Percentiles rank a stretch among this genome's conserved stretches.
Evolutionary conservation across 345 rosid species (phyloP).

Genomic region (Eucalyptus curtisii): DNA sequence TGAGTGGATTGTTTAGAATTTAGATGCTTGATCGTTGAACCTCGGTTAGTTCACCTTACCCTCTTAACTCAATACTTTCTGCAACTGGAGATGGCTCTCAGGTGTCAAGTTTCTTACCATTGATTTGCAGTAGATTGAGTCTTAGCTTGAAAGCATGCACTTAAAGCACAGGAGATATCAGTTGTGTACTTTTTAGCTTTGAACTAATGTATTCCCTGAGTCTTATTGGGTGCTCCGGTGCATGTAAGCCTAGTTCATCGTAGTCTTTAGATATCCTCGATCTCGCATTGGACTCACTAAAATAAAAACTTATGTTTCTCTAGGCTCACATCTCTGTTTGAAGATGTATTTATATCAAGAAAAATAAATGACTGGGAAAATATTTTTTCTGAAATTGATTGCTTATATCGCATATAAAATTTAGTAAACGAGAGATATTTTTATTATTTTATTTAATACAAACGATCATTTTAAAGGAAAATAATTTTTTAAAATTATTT

Average conservation of each 20-base stretch:
- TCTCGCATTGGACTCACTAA: background rate
- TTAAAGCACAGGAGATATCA: background rate
- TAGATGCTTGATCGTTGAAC: background rate
- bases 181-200: background rate
- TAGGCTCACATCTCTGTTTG: background rate
- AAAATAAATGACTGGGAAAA: background rate
- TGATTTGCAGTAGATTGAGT: background rate
- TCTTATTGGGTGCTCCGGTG: background rate
- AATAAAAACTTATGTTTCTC: background rate
- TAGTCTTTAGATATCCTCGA: background rate
- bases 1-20: background rate
- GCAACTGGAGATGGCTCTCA: background rate
- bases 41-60: background rate
- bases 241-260: background rate
- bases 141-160: background rate
- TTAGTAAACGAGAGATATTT: rapidly evolving
- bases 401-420: rapidly evolving
- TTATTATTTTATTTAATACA: background rate
- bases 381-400: rapidly evolving
- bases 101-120: background rate
- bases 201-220: background rate
- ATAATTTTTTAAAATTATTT: rapidly evolving
- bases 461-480: background rate
- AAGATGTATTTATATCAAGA: rapidly evolving
- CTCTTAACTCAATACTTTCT: background rate